Evolutionary conservation across 768 basidiomycete genomes (phyloP).

Genomic region (Rhodotorula kratochvilovae): DNA sequence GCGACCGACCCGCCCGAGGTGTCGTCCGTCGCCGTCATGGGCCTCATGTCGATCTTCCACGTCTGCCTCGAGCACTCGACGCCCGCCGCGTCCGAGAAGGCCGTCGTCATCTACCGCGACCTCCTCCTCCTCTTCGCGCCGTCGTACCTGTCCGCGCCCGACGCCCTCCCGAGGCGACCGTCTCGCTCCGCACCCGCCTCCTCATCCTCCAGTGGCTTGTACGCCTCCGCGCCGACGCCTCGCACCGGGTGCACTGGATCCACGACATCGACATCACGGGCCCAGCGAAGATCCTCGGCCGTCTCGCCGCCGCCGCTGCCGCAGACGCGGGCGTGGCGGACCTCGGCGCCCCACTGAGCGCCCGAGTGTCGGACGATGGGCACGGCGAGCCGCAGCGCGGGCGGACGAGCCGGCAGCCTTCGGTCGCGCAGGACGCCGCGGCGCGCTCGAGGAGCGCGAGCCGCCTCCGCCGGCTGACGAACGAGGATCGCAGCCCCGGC

Average conservation of each 20-base stretch:
- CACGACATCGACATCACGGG: slow-evolving; percentile 51
- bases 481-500: slow-evolving; percentile 33
- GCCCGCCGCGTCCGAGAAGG: slow-evolving; percentile 43
- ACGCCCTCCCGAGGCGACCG: neutral
- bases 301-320: neutral
- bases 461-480: slow-evolving; percentile 16
- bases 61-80: slow-evolving; percentile 48
- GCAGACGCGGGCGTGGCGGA: neutral
- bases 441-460: slow-evolving; percentile 34
- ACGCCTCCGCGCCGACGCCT: slow-evolving; percentile 80
- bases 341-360: neutral
- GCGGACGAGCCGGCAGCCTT: slow-evolving; percentile 13
- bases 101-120: slow-evolving; percentile 50
- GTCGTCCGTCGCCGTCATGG: slow-evolving; percentile 31
- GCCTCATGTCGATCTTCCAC: slow-evolving; percentile 50
- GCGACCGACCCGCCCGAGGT: slow-evolving; percentile 22
- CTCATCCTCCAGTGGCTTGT: slow-evolving; percentile 78
- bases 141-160: slow-evolving; percentile 4
- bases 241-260: slow-evolving; percentile 75
- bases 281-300: slow-evolving; percentile 28
- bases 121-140: slow-evolving; percentile 48
- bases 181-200: slow-evolving; percentile 58
- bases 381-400: slow-evolving; percentile 25
- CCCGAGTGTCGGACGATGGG: slow-evolving; percentile 7
- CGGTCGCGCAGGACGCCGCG: neutral